These are phyloP conservation scores for Fusarium bactridioides DNA, from an alignment of 2,329 filamentous ascomycete genomes.

Conservation along the genomic window DNA sequence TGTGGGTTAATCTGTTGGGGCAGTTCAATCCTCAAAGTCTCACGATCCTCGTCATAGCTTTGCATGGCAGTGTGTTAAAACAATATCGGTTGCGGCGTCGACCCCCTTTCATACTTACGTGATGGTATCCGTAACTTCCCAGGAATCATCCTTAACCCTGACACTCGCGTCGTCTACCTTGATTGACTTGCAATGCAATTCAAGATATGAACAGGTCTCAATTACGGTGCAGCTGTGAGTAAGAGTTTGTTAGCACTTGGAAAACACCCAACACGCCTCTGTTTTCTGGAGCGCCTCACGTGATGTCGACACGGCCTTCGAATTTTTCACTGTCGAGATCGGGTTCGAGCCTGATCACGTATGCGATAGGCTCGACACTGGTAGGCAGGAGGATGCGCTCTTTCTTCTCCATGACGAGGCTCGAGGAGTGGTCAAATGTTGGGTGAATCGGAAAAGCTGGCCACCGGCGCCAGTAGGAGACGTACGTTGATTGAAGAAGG, in stretches of 20 bases:
- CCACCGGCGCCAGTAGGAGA: fast-evolving
- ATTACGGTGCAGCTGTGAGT: not conserved
- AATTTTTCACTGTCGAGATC: not conserved
- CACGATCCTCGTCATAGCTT: not conserved
- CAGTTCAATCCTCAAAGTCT: fast-evolving
- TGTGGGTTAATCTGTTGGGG: fast-evolving
- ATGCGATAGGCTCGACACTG: fast-evolving
- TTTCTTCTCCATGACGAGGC: not conserved
- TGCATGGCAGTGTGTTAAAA: fast-evolving
- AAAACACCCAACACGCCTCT: fast-evolving
- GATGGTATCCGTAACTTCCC: fast-evolving
- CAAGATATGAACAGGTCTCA: not conserved
- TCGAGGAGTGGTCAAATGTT: fast-evolving
- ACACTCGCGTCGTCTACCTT: fast-evolving
- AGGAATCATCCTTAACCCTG: fast-evolving
- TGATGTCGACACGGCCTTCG: fast-evolving
- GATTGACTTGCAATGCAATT: not conserved
- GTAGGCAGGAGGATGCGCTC: not conserved
- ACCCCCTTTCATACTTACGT: fast-evolving
- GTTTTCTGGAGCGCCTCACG: not conserved
- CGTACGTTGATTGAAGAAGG: not conserved
- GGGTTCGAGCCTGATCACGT: not conserved
- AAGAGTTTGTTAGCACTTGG: not conserved
- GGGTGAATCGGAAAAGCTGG: not conserved
- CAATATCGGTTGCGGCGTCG: fast-evolving